Percentiles rank a stretch among this genome's conserved stretches.
Conservation (phyloP, 768 basidiomycete species). For the Tephrocybe rancida region DNA sequence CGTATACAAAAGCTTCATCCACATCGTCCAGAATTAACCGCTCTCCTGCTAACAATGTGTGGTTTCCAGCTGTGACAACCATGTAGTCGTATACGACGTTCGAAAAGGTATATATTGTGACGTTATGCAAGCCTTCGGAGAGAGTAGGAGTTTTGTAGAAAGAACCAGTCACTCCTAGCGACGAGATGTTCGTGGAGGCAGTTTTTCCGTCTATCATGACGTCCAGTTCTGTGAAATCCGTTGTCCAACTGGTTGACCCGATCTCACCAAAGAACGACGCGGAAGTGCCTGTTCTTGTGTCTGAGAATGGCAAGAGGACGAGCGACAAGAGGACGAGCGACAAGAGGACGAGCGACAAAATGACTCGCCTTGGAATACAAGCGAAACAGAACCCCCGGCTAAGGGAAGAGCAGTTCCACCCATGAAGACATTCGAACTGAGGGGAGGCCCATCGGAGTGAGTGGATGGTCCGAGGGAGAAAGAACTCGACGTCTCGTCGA, state of each 20-base stretch:
- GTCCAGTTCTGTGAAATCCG: not conserved
- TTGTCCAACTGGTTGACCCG: not conserved
- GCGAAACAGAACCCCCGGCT: not conserved
- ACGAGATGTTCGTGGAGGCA: not conserved
- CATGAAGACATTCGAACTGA: not conserved
- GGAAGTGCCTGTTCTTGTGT: not conserved
- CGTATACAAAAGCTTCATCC: not conserved
- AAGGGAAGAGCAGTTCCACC: slow-evolving; percentile 1
- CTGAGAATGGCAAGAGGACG: no score
- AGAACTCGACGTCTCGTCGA: not conserved
- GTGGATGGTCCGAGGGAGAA: not conserved
- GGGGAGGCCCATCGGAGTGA: not conserved
- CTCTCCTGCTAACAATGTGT: not conserved
- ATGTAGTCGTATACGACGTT: not conserved
- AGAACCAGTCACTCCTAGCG: not conserved
- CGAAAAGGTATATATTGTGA: not conserved
- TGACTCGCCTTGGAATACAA: not conserved
- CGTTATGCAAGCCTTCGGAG: not conserved
- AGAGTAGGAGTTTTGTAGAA: not conserved
- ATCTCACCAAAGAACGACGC: not conserved
- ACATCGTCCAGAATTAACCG: not conserved
- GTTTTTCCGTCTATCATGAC: not conserved
- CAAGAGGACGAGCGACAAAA: not conserved
- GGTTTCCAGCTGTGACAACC: not conserved
- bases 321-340: not conserved